Base-by-base conservation (phyloP, 208 protist genomes). In the Acanthamoeba divionensis region DNA sequence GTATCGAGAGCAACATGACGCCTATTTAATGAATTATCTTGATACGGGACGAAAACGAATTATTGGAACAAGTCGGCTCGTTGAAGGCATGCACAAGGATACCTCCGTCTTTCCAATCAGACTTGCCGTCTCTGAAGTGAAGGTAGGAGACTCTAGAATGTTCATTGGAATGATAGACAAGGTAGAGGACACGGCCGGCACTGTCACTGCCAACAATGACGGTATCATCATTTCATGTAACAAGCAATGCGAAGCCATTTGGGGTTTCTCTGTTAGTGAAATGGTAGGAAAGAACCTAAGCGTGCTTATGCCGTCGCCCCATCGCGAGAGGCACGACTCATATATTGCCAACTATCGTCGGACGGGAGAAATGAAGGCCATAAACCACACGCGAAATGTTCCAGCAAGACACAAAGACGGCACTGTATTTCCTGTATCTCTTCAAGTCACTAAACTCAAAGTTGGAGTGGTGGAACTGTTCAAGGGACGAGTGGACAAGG, bases 1-100 rank as follows among this genome's bases (percentile, higher is more conserved):
- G 38, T 89, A 89, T 57, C 69, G 71, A 38, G 80, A 89, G 60
- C 80, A 89, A n/a, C 80, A 89, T 57, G 50, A 89, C 80, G 45
- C 24, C n/a, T 89, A 89, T 57, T 7, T 89, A 1, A 12, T 55
- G 15, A 41, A 89, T 33, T 89, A 73, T 5, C 80, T 57, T 13
- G 8, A 55, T 6, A 73, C 80, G 18, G 41, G 12, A 71, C 2
- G 41, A 45, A 71, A 71, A 29, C 31, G 36, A 24, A 67, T 45
- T 18, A 41, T 29, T 63, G 75, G 75, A 2, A 41, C 48, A 29
- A 85, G 75, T 57, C 1, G 75, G 33, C 50, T 85, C 21, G 80
- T 89, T 31, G 62, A 89, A 41, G 80, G 80, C 38, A 31, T 55
- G 26, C 48, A 66, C 45, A 67, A 73, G 60, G 80, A 89, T 31